Conservation (phyloP, 139 green algal genomes). For the Deuterostichococcus epilithicus region DNA sequence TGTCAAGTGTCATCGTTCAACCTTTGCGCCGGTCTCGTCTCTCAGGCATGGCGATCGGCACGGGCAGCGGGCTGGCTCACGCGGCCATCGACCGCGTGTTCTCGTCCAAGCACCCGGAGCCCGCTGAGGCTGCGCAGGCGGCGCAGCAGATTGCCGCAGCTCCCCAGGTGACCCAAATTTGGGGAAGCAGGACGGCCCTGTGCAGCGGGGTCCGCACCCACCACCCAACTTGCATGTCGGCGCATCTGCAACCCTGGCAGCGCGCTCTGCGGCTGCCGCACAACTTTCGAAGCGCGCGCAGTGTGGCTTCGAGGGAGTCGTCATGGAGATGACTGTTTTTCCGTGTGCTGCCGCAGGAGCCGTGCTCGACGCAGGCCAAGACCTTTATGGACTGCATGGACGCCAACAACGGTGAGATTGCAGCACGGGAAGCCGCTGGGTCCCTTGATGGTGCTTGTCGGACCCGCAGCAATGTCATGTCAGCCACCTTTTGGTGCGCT, state of each 20-base stretch:
- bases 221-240: not conserved
- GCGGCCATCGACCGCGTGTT: conserved; percentile 80
- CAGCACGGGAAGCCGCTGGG: no score
- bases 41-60: conserved; percentile 77
- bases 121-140: conserved; percentile 30
- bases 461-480: conserved; percentile 61
- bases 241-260: not conserved
- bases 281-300: no score
- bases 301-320: no score
- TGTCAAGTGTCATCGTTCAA: not conserved
- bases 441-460: conserved; percentile 67
- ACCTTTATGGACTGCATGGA: conserved; percentile 86
- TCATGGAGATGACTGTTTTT: no score
- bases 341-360: conserved; percentile 29
- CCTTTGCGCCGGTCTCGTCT: not conserved
- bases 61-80: conserved; percentile 77
- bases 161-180: not conserved
- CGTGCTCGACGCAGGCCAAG: conserved; percentile 66
- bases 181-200: no score
- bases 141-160: conserved; percentile 19
- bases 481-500: not conserved
- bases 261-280: no score
- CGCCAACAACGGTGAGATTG: conserved; percentile 69
- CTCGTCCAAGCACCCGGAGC: conserved; percentile 41
- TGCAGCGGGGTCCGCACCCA: no score